Evolutionary conservation across 1,139 yeast genomes (phyloP), one percentile per base, ranked within the genome.

Genomic region (Ogataea hybrid): DNA sequence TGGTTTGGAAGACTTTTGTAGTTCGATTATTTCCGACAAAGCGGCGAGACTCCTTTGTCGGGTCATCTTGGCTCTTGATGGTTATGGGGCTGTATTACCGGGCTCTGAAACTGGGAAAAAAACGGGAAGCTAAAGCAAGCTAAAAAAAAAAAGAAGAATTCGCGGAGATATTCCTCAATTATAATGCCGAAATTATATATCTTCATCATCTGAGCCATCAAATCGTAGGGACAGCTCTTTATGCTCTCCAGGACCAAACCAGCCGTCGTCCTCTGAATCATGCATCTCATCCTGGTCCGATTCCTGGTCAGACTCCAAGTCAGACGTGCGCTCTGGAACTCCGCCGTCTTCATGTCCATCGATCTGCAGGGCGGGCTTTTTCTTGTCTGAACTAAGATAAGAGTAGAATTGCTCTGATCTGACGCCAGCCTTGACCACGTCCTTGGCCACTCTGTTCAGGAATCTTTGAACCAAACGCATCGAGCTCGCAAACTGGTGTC

Each of bases 381-480:
- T 7, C 23, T 17, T 20, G 12, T 25, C 25, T 7, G 42, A 58
- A 59, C 29, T 50, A 53, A 28, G 31, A n/a, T 15, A 28, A 14
- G 11, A 16, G 36, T 50, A 46, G 11, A 52, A 34, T 29, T 57
- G 48, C 18, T 46, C 53, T 28, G 52, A 53, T 37, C 50, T 53
- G 28, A 42, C 35, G 16, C 55, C 54, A 16, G 53, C 53, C 36
- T 67, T 66, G 2, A 80, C 79, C 20, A 88, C 73, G 43, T 86
- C 95, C 61, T 86, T 85, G 17, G 86, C 92, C 7, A 81, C 67
- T 55, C 88, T 75, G 41, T 78, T 81, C 48, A 90, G 70, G 54
- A 84, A 89, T 57, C 95, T 73, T 53, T 82, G 94, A 9, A 88
- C 66, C 5, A 85, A 75, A 56, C 94, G 78, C 54, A 89, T 64